These are phyloP conservation scores for Arabidopsis lyrata DNA, from an alignment of 441 rosid species.

Conservation along the genomic window DNA sequence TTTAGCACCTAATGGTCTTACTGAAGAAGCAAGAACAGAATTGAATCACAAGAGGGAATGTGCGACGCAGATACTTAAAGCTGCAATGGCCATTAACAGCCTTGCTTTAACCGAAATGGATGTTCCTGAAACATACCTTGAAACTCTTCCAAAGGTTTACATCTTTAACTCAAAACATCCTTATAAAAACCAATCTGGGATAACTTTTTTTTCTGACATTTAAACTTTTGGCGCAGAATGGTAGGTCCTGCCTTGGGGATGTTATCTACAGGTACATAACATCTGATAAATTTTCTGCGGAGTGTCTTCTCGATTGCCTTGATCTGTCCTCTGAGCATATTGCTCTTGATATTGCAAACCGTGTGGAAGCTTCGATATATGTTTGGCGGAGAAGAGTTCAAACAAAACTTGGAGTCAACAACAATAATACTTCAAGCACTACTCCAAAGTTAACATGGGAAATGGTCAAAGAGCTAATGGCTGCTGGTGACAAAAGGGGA, in stretches of 20 bases:
- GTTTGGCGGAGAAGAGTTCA: slow-evolving; percentile 67
- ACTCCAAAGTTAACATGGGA: slow-evolving; percentile 70
- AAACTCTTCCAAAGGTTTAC: slow-evolving; percentile 70
- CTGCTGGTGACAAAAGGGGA: slow-evolving; percentile 71
- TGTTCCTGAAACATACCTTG: slow-evolving; percentile 71
- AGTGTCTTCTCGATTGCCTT: slow-evolving; percentile 69
- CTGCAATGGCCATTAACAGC: slow-evolving; percentile 72
- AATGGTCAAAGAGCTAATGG: slow-evolving; percentile 66
- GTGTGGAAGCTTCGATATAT: slow-evolving; percentile 69
- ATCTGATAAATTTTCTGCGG: slow-evolving; percentile 68
- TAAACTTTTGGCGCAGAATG: slow-evolving; percentile 54
- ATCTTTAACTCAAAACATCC: background rate
- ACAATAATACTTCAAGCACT: slow-evolving; percentile 44
- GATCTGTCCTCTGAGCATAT: slow-evolving; percentile 73
- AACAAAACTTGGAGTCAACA: slow-evolving; percentile 53
- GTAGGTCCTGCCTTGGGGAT: slow-evolving; percentile 71
- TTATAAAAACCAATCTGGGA: background rate
- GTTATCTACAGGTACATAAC: slow-evolving; percentile 62
- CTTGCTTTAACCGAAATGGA: slow-evolving; percentile 67
- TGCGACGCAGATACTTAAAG: slow-evolving; percentile 71
- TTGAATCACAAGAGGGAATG: slow-evolving; percentile 63
- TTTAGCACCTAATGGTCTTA: slow-evolving; percentile 65
- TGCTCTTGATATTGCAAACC: slow-evolving; percentile 72
- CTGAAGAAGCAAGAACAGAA: slow-evolving; percentile 63
- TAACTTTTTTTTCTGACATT: slow-evolving; percentile 2